Percentiles rank a stretch among this genome's conserved stretches.
phyloP scores from a whole-genome alignment of 1,284 basidiomycete species.

The Austroboletus rostrupii region DNA sequence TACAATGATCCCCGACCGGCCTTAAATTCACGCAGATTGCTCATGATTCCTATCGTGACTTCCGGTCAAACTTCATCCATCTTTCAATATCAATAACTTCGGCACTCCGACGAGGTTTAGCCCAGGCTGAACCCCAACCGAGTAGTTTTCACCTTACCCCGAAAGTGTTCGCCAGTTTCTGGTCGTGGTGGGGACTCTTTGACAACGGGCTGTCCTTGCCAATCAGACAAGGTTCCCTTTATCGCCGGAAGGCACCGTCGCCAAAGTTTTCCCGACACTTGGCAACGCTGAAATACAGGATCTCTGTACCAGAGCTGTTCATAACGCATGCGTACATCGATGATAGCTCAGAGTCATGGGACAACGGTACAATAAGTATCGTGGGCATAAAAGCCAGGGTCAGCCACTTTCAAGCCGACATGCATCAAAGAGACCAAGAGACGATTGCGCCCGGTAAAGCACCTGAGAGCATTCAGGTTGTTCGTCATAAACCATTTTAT shows the following conservation, averaged over 20 bases:
- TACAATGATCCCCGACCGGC: neutral
- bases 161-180: conserved; percentile 86
- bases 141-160: conserved; percentile 90
- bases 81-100: conserved; percentile 86
- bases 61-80: conserved; percentile 94
- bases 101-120: conserved; percentile 36
- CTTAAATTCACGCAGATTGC: conserved; percentile 33
- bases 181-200: conserved; percentile 89
- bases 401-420: conserved; percentile 80
- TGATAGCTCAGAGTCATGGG: conserved; percentile 75
- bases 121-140: conserved; percentile 21
- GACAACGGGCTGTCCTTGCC: conserved; percentile 79
- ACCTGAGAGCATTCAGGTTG: conserved; percentile 49
- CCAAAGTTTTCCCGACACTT: conserved; percentile 89
- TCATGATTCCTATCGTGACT: conserved; percentile 82
- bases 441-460: conserved; percentile 47
- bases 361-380: conserved; percentile 72
- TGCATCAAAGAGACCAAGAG: conserved; percentile 93
- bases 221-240: conserved; percentile 82
- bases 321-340: conserved; percentile 88
- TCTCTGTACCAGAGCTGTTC: conserved; percentile 76
- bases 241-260: conserved; percentile 71
- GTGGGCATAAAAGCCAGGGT: conserved; percentile 85
- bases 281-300: conserved; percentile 91
- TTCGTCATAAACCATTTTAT: conserved; percentile 85